These are phyloP conservation scores for Sclerospora graminicola DNA, from an alignment of 352 stramenopile species.

Conservation along the genomic window DNA sequence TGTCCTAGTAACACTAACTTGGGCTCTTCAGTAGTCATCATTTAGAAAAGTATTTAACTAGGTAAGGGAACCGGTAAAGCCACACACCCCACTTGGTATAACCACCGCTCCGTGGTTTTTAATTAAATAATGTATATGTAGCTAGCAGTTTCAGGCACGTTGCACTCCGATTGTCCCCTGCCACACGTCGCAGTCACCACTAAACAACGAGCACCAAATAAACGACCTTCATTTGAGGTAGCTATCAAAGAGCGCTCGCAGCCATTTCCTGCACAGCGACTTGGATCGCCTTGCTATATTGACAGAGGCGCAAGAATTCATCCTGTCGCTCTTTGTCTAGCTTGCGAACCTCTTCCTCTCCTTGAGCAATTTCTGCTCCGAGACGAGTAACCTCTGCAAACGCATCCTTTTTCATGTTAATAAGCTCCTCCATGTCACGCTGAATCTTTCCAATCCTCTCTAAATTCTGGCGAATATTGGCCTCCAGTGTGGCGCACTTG, in stretches of 20 bases:
- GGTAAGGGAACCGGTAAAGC: too few relatives aligned
- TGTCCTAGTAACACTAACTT: slow-evolving; percentile 9
- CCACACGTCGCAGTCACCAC: too few relatives aligned
- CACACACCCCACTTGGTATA: too few relatives aligned
- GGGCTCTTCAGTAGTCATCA: slow-evolving; percentile 18
- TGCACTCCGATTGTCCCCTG: too few relatives aligned
- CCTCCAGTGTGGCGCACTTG: slow-evolving; percentile 33
- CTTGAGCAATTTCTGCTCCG: slow-evolving; percentile 28
- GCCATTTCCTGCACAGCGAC: slow-evolving; percentile 24
- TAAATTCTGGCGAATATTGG: slow-evolving; percentile 27
- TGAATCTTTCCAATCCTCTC: slow-evolving; percentile 25
- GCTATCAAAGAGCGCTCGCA: neutral
- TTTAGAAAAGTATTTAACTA: slow-evolving; percentile 14
- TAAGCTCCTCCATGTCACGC: slow-evolving; percentile 45
- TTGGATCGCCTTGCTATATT: slow-evolving; percentile 48
- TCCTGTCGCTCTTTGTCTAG: slow-evolving; percentile 37
- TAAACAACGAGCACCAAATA: too few relatives aligned
- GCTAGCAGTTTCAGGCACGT: too few relatives aligned
- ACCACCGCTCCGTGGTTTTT: too few relatives aligned
- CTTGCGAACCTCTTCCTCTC: slow-evolving; percentile 28
- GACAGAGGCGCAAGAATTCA: slow-evolving; percentile 33
- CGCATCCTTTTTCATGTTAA: slow-evolving; percentile 33
- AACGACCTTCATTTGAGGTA: neutral
- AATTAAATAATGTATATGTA: too few relatives aligned
- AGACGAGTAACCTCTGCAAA: slow-evolving; percentile 48